These are phyloP conservation scores for Phoma sp. DNA, from an alignment of 2,329 filamentous ascomycete genomes.

Conservation along the genomic window DNA sequence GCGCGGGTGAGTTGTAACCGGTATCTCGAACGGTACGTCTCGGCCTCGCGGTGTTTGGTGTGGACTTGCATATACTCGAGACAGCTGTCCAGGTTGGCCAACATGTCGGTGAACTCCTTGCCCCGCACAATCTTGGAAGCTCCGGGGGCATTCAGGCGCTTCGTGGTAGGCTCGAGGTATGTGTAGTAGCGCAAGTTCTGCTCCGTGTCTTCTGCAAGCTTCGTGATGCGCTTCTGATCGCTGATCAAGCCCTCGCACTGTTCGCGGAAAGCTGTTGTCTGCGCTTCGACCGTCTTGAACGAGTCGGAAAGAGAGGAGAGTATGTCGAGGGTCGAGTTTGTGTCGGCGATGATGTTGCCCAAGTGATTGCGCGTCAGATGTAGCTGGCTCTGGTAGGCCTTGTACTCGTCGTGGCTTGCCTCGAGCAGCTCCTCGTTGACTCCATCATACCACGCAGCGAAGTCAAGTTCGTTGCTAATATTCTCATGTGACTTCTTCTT, in stretches of 20 bases:
- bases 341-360: conserved; percentile 77
- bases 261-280: conserved; percentile 91
- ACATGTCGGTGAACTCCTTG: conserved; percentile 85
- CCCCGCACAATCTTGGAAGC: conserved; percentile 85
- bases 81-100: conserved; percentile 86
- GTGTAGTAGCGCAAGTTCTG: conserved; percentile 94
- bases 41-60: conserved; percentile 83
- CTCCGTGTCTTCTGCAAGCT: conserved; percentile 82
- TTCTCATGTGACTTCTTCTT: conserved; percentile 51
- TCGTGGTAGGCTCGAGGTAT: conserved; percentile 89
- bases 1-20: conserved; percentile 77
- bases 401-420: conserved; percentile 84
- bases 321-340: conserved; percentile 76
- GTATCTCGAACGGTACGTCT: conserved; percentile 87
- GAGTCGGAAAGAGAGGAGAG: conserved; percentile 82
- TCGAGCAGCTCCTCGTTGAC: conserved; percentile 75
- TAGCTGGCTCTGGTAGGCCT: conserved; percentile 83
- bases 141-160: conserved; percentile 89
- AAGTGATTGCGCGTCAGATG: conserved; percentile 82
- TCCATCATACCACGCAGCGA: conserved; percentile 65
- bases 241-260: conserved; percentile 88
- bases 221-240: conserved; percentile 80
- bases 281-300: conserved; percentile 84
- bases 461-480: conserved; percentile 66
- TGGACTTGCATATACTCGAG: conserved; percentile 91